Evolutionary conservation across 1,284 basidiomycete species (phyloP).

Genomic region (Volvariella surrecta): DNA sequence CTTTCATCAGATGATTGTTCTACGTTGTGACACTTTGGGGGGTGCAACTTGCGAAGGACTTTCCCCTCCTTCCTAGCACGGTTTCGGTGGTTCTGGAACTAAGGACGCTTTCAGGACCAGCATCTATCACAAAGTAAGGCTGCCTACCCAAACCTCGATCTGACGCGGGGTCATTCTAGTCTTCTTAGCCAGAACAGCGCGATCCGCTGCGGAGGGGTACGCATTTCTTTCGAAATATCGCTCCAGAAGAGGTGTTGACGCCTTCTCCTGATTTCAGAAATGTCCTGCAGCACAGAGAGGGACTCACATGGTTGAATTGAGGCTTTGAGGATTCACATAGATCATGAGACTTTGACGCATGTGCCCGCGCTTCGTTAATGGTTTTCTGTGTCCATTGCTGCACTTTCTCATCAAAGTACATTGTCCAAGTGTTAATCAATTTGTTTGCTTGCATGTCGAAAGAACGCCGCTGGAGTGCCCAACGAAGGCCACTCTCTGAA

Average conservation of each 20-base stretch:
- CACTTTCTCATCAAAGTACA: too few relatives aligned
- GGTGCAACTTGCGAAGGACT: constrained; percentile 5
- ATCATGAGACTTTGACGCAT: too few relatives aligned
- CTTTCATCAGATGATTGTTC: too few relatives aligned
- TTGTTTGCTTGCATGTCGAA: too few relatives aligned
- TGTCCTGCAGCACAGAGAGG: background rate
- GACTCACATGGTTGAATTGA: constrained; percentile 3
- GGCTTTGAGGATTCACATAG: too few relatives aligned
- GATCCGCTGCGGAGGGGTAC: constrained; percentile 1
- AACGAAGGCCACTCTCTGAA: too few relatives aligned
- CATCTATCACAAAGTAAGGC: background rate
- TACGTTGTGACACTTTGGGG: background rate
- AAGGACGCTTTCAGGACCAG: background rate
- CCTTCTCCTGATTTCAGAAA: background rate
- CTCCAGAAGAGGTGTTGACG: constrained; percentile 22
- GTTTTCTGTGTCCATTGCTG: too few relatives aligned
- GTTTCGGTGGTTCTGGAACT: constrained; percentile 19
- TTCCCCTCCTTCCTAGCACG: constrained; percentile 7
- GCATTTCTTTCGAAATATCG: constrained; percentile 28
- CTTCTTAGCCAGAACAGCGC: background rate
- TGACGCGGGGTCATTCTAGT: constrained; percentile 41
- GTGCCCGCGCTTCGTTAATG: too few relatives aligned
- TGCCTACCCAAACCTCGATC: constrained; percentile 50
- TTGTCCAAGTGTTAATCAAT: too few relatives aligned
- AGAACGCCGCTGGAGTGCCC: too few relatives aligned